phyloP scores from a whole-genome alignment of 495 filamentous ascomycete genomes.

The Annulohypoxylon maeteangense region DNA sequence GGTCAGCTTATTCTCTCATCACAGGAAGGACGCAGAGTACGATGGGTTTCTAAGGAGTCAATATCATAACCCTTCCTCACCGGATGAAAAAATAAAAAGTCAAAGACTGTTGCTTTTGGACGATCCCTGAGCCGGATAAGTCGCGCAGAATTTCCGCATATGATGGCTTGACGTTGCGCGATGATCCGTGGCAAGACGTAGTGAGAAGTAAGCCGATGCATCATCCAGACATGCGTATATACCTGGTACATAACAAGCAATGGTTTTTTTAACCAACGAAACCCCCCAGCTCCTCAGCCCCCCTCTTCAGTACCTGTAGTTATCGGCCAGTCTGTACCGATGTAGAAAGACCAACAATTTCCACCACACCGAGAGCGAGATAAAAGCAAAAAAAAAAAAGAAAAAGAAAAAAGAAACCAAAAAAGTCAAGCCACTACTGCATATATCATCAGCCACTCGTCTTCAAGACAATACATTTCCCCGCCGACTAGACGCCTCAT shows the following conservation, averaged over 20 bases:
- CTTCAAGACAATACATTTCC: conserved; percentile 11
- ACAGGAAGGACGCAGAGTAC: conserved; percentile 19
- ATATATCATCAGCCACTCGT: conserved; percentile 18
- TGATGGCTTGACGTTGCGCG: conserved; percentile 21
- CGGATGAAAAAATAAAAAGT: conserved; percentile 15
- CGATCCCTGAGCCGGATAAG: conserved; percentile 25
- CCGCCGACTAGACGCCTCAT: conserved; percentile 18
- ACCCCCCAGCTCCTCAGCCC: conserved; percentile 9
- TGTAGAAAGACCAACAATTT: conserved; percentile 6
- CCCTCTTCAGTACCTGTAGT: conserved; percentile 9
- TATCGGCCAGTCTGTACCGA: not conserved
- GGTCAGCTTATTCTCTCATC: conserved; percentile 31
- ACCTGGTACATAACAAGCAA: not conserved
- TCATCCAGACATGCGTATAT: conserved; percentile 15
- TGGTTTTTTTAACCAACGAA: conserved; percentile 1
- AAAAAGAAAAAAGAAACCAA: too few relatives aligned
- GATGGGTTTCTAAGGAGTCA: conserved; percentile 5
- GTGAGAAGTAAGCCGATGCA: conserved; percentile 35
- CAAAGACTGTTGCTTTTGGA: conserved; percentile 17
- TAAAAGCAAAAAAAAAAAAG: too few relatives aligned
- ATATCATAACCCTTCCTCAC: conserved; percentile 9
- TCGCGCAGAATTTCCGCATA: conserved; percentile 18
- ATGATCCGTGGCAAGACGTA: conserved; percentile 35
- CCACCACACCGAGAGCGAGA: conserved; percentile 23
- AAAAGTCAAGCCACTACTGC: conserved; percentile 38